Percentiles rank a stretch among this genome's conserved stretches.
Evolutionary conservation across 768 basidiomycete genomes (phyloP).

Genomic region (Glaciozyma martinii): DNA sequence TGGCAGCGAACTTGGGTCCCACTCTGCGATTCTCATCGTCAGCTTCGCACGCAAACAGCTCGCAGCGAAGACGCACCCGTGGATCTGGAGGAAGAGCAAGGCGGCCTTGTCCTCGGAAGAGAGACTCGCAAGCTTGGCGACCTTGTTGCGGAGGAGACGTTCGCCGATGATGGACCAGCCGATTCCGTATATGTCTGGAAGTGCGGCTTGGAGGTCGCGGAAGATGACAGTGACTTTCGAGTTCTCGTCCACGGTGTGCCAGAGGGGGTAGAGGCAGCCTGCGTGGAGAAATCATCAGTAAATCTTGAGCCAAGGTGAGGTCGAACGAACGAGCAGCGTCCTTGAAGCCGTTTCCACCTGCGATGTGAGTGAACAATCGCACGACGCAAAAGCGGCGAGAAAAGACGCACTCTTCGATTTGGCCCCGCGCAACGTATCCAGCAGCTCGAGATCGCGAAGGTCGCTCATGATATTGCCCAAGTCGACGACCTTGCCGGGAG

Average conservation of each 20-base stretch:
- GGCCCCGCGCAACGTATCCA: background rate
- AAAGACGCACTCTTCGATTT: conserved; percentile 11
- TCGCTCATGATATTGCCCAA: conserved; percentile 17
- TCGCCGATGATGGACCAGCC: conserved; percentile 17
- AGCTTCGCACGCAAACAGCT: no score
- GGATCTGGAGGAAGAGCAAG: conserved; percentile 7
- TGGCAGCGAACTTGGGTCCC: conserved; percentile 14
- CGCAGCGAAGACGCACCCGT: background rate
- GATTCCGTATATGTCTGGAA: conserved; percentile 2
- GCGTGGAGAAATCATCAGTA: background rate
- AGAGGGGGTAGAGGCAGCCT: conserved; percentile 17
- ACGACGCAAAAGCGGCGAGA: background rate
- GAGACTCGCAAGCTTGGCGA: background rate
- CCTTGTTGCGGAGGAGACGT: background rate
- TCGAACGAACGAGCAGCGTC: conserved; percentile 3
- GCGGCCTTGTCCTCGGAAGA: background rate
- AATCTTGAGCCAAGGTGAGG: no score
- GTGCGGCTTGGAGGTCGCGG: conserved; percentile 3
- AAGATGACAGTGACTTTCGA: conserved; percentile 7
- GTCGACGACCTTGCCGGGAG: conserved; percentile 1
- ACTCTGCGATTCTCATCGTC: conserved; percentile 5
- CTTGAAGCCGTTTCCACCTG: conserved; percentile 15
- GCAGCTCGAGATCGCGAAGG: conserved; percentile 18
- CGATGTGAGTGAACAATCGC: no score
- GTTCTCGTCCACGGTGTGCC: conserved; percentile 11